Percentiles rank a stretch among this genome's conserved stretches.
Conservation (phyloP, 495 filamentous ascomycete species). For the Chaetomium fimeti region DNA sequence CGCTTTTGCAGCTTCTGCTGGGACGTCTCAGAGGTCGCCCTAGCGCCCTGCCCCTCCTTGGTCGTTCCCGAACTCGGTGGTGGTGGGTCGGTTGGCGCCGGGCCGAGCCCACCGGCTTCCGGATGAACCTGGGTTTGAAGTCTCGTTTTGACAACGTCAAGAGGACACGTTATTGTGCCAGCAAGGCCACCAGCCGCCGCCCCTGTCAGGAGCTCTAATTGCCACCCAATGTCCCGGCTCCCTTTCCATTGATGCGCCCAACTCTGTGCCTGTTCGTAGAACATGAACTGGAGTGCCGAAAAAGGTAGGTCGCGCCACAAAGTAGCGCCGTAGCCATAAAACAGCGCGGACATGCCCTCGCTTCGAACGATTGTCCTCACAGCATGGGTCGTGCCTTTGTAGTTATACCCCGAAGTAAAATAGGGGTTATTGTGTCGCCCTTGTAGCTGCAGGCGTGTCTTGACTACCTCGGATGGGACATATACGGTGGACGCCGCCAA, state of each 20-base stretch:
- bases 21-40: conserved; percentile 23
- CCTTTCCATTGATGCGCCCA: conserved; percentile 70
- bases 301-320: conserved; percentile 94
- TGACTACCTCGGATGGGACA: conserved; percentile 94
- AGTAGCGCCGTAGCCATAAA: conserved; percentile 92
- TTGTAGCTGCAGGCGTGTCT: conserved; percentile 91
- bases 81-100: conserved; percentile 4
- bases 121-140: conserved; percentile 90
- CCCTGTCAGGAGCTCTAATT: conserved; percentile 83
- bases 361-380: conserved; percentile 74
- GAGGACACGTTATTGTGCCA: conserved; percentile 88
- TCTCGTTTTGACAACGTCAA: conserved; percentile 96
- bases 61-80: conserved; percentile 9
- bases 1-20: conserved; percentile 52
- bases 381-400: conserved; percentile 75
- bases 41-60: conserved; percentile 25
- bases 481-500: conserved; percentile 89
- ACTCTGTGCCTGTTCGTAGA: conserved; percentile 90
- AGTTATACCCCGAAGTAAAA: conserved; percentile 93
- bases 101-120: conserved; percentile 16
- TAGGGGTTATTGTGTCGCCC: conserved; percentile 92
- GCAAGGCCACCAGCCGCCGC: conserved; percentile 92
- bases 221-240: conserved; percentile 75
- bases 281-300: conserved; percentile 93
- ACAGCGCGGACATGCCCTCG: conserved; percentile 82